Conservation (phyloP, 495 filamentous ascomycete species). For the Chaetomium cochliodes region DNA sequence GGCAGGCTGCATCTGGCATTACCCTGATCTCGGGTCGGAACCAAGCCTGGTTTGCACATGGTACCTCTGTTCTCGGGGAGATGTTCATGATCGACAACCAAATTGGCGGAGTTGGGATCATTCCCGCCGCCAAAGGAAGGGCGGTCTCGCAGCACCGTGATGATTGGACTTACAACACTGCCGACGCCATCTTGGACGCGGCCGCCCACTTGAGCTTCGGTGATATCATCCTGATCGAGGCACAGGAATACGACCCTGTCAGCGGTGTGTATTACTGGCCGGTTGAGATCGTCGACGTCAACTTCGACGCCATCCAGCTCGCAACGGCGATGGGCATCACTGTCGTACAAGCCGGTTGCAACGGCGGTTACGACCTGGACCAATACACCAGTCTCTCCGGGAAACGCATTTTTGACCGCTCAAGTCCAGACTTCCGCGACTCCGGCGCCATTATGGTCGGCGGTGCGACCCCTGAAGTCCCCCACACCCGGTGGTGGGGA, state of each 20-base stretch:
- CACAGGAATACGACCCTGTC: constrained; percentile 22
- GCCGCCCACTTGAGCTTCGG: constrained; percentile 14
- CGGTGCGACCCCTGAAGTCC: background rate
- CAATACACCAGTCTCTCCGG: constrained; percentile 12
- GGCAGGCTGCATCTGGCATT: constrained; percentile 13
- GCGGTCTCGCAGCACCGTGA: constrained; percentile 20
- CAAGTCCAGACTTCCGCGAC: constrained; percentile 23
- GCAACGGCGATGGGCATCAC: constrained; percentile 25
- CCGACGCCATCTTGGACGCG: constrained; percentile 28
- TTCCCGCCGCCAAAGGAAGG: constrained; percentile 19
- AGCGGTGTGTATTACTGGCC: constrained; percentile 19
- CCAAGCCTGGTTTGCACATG: constrained; percentile 17
- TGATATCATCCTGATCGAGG: constrained; percentile 29
- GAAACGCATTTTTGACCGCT: constrained; percentile 22
- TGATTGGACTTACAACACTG: constrained; percentile 13
- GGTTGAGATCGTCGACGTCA: constrained; percentile 25
- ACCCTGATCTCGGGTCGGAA: constrained; percentile 19
- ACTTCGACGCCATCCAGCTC: constrained; percentile 23
- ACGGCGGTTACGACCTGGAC: constrained; percentile 26
- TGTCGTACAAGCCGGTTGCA: constrained; percentile 26
- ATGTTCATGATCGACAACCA: constrained; percentile 30
- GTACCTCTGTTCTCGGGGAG: constrained; percentile 28
- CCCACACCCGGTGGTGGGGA: constrained; percentile 13
- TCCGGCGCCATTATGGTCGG: constrained; percentile 26
- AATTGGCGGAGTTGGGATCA: constrained; percentile 26